These are phyloP conservation scores for Penicillium soppii DNA, from an alignment of 495 filamentous ascomycete species.

Conservation along the genomic window DNA sequence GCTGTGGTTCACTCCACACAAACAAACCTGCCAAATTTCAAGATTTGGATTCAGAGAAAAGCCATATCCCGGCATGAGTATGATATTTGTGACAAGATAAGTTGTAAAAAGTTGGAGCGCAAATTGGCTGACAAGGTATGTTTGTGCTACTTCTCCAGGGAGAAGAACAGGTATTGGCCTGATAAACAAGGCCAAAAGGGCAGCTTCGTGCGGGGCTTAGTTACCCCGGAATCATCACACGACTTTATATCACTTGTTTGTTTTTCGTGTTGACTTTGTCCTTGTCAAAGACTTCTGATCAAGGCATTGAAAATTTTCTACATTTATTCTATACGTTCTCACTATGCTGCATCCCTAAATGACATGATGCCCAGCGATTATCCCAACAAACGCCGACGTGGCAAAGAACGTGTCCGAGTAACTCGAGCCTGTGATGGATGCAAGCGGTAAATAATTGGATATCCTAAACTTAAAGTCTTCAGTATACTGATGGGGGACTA, in stretches of 20 bases:
- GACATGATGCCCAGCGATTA: constrained; percentile 1
- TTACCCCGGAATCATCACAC: neutral
- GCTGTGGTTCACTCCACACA: too few relatives aligned
- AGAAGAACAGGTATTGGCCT: neutral
- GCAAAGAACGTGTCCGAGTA: constrained; percentile 25
- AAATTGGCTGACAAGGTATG: too few relatives aligned
- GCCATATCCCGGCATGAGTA: too few relatives aligned
- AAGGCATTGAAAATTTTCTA: neutral
- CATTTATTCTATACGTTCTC: neutral
- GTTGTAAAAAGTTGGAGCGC: too few relatives aligned
- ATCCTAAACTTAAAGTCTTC: neutral
- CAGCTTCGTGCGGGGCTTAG: neutral
- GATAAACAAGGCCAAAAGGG: neutral
- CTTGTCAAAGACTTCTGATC: neutral
- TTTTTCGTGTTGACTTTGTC: neutral
- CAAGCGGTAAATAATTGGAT: constrained; percentile 31
- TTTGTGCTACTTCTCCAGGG: too few relatives aligned
- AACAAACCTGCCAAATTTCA: too few relatives aligned
- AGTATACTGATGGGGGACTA: constrained; percentile 1
- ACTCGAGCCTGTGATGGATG: constrained; percentile 37
- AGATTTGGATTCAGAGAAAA: too few relatives aligned
- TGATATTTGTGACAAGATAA: too few relatives aligned
- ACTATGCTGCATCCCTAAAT: neutral
- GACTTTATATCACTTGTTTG: too few relatives aligned
- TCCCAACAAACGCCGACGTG: constrained; percentile 18